Base-by-base conservation (phyloP, 345 rosid genomes). In the Conringia planisiliqua region DNA sequence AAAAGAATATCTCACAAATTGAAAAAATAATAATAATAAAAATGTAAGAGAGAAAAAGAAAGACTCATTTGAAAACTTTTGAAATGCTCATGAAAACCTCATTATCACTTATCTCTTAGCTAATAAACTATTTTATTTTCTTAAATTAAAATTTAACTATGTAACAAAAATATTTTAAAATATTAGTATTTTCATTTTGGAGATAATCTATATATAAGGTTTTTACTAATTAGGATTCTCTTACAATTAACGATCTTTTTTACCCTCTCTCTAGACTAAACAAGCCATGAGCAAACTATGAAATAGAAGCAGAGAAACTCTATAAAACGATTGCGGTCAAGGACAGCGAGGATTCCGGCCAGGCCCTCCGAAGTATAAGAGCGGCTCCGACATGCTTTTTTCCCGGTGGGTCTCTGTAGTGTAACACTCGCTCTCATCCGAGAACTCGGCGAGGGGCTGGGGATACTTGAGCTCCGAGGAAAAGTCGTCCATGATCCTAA, bases 361-460 rank as follows among this genome's bases (percentile, higher is more conserved):
- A 3, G 84, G 85, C 2, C 90, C 85, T 36, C 88, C 90, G 18
- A 80, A 86, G 72, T 20, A 86, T 30, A 78, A 83, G 10, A 9
- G 26, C 1, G 87, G 82, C 39, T 85, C 83, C 0, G 12, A 7
- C 1, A 5, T 20, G 4, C 17, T 2, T 10, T 65, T 59, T 7
- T 56, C n/a, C 3, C 16, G 26, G 17, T 70, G 14, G 16, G 80
- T 51, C 0, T 1, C n/a, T 2, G 72, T 69, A 33, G 60, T 26
- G 29, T 87, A 83, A 66, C 83, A 83, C 4, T 62, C 0, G 3
- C 2, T 2, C 66, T 83, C 82, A 47, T 80, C 81, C 2, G 60
- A 22, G 33, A 13, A 52, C 61, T 61, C 57, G n/a, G 69, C 24
- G 0, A 70, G 70, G 69, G 54, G 60, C 3, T 42, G 3, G 12